These are phyloP conservation scores for Rhododendron henanense DNA, from an alignment of 148 eudicot genomes.

Conservation along the genomic window DNA sequence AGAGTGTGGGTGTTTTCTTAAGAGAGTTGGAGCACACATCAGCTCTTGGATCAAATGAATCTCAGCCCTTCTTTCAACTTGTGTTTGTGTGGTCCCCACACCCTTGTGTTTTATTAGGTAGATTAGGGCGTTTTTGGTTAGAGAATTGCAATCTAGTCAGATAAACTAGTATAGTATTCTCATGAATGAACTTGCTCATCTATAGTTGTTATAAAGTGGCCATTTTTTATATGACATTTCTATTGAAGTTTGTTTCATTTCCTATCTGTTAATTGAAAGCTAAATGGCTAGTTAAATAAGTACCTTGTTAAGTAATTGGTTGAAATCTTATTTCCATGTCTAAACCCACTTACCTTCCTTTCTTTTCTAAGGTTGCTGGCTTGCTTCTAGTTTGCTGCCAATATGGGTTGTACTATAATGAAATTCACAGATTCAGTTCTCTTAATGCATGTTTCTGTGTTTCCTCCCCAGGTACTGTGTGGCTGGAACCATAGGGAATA, in stretches of 20 bases:
- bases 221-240: neutral
- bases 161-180: neutral
- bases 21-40: too few relatives aligned
- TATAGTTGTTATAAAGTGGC: neutral
- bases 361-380: neutral
- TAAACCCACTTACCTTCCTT: neutral
- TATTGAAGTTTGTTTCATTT: neutral
- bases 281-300: neutral
- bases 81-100: too few relatives aligned
- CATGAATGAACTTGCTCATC: neutral
- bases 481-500: constrained; percentile 90
- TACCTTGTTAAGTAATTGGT: neutral
- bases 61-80: too few relatives aligned
- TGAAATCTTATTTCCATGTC: neutral
- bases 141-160: neutral
- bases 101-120: too few relatives aligned
- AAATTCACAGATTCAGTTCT: neutral
- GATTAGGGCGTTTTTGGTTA: neutral
- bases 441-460: neutral
- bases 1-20: too few relatives aligned
- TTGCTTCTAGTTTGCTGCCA: neutral
- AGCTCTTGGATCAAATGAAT: too few relatives aligned
- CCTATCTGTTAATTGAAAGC: neutral
- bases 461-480: constrained; percentile 58
- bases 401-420: neutral